Evolutionary conservation across 768 basidiomycete genomes (phyloP), one percentile per base, ranked within the genome.

Genomic region (Lactifluus subvellereus): DNA sequence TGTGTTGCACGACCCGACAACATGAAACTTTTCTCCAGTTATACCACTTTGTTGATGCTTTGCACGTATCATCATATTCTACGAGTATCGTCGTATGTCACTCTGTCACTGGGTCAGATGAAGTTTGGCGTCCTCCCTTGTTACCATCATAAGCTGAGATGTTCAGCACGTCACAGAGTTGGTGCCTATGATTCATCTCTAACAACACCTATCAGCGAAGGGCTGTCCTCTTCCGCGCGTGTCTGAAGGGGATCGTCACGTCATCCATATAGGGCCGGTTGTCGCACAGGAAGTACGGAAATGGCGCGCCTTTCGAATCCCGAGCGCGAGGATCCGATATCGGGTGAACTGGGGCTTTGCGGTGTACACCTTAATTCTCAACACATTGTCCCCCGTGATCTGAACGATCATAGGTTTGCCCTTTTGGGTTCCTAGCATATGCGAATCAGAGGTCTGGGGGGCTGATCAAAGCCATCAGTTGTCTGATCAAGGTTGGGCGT

Each of bases 1-100:
- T 3, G 88, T 92, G n/a, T 75, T 92, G 40, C 88, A 91, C 65
- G 89, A 91, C 72, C 88, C 89, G 4, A 62, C 67, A 13, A 66
- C 67, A 51, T 67, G 54, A 66, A 30, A 3, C 20, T 14, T 16
- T 16, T 22, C 20, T 22, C 22, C n/a, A 1, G n/a, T 50, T 42
- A n/a, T 40, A n/a, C 18, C 37, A 37, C 20, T 45, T 50, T 37
- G 47, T 53, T 33, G 20, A 54, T 20, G 55, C 47, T 32, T 54
- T 40, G 51, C 37, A 47, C 30, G 43, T 60, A 59, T 54, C 32
- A 55, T 35, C 32, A 38, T 49, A 63, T 53, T 35, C n/a, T 43
- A 22, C 20, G 33, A 40, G 30, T 43, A 16, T 13, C 20, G 13
- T 48, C 47, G 47, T 30, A 35, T 55, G 48, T 59, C 30, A 50